These are phyloP conservation scores for Suhomyces xylopsoci DNA, from an alignment of 805 yeast species.

Conservation along the genomic window DNA sequence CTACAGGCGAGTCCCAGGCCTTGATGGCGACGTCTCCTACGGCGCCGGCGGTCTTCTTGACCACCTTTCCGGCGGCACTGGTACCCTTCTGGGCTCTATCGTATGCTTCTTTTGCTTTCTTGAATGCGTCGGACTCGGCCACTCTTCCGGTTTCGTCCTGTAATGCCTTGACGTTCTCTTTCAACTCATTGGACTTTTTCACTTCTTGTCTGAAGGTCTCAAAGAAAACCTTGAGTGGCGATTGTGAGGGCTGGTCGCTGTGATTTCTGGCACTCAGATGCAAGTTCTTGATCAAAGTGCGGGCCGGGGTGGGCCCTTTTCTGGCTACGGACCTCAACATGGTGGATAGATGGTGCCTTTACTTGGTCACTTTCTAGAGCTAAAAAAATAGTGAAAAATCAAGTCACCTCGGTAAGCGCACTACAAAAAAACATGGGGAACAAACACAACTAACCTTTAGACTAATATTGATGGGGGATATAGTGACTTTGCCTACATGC, in stretches of 20 bases:
- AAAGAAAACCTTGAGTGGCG: constrained; percentile 89
- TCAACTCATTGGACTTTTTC: constrained; percentile 84
- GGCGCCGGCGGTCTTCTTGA: constrained; percentile 87
- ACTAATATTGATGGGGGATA: no score
- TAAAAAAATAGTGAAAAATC: background rate
- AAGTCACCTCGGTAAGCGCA: background rate
- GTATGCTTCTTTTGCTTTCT: constrained; percentile 88
- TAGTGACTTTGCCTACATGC: no score
- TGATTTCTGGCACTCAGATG: constrained; percentile 13
- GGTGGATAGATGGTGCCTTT: background rate
- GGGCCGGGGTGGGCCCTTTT: constrained; percentile 1
- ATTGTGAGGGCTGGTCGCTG: constrained; percentile 43
- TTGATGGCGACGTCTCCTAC: constrained; percentile 85
- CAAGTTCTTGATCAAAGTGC: constrained; percentile 8
- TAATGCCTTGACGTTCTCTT: constrained; percentile 87
- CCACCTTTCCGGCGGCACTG: constrained; percentile 68
- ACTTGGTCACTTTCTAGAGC: background rate
- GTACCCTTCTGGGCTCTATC: constrained; percentile 73
- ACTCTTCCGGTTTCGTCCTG: constrained; percentile 94
- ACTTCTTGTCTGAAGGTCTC: constrained; percentile 91
- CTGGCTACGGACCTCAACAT: constrained; percentile 7
- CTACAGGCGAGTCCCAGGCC: constrained; percentile 96
- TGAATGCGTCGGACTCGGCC: constrained; percentile 91
- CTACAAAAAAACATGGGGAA: background rate
- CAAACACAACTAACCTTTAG: no score